phyloP scores from a whole-genome alignment of 352 stramenopile species.

The Globisporangium heterothallicum region DNA sequence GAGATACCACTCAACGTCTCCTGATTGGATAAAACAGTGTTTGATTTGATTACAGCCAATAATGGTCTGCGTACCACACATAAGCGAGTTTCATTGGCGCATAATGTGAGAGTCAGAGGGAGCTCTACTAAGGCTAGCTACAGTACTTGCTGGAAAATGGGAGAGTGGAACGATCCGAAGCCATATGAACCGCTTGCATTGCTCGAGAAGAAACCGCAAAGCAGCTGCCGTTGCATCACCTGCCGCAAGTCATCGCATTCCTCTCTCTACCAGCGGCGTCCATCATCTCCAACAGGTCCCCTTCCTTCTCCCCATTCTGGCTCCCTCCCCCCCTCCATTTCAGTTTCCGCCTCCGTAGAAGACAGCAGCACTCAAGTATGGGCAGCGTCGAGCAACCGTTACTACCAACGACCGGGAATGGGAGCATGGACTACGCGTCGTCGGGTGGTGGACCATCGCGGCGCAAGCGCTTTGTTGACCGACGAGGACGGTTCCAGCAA shows the following conservation, averaged over 20 bases:
- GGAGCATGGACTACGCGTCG: conserved; percentile 3
- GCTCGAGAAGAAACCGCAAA: not conserved
- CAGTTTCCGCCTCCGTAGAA: not conserved
- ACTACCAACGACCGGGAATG: conserved; percentile 15
- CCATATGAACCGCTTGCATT: conserved; percentile 3
- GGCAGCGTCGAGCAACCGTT: conserved; percentile 24
- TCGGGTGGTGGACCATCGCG: conserved; percentile 4
- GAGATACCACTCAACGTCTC: too few relatives aligned
- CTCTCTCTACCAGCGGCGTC: too few relatives aligned
- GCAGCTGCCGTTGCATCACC: too few relatives aligned
- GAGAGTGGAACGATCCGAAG: conserved; percentile 8
- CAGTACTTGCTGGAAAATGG: too few relatives aligned
- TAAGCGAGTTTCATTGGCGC: not conserved
- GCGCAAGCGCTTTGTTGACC: conserved; percentile 53
- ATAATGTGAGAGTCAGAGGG: too few relatives aligned
- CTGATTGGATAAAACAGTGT: too few relatives aligned
- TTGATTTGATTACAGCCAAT: too few relatives aligned
- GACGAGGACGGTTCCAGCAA: conserved; percentile 56
- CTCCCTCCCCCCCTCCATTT: not conserved
- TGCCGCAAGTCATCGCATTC: too few relatives aligned
- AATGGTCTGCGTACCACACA: not conserved
- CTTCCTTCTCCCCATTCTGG: not conserved
- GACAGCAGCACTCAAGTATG: conserved; percentile 11
- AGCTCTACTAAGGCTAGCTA: not conserved
- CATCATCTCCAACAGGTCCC: not conserved